Conservation (phyloP, 169 alveolate species). For the Cryptosporidium andersoni region DNA sequence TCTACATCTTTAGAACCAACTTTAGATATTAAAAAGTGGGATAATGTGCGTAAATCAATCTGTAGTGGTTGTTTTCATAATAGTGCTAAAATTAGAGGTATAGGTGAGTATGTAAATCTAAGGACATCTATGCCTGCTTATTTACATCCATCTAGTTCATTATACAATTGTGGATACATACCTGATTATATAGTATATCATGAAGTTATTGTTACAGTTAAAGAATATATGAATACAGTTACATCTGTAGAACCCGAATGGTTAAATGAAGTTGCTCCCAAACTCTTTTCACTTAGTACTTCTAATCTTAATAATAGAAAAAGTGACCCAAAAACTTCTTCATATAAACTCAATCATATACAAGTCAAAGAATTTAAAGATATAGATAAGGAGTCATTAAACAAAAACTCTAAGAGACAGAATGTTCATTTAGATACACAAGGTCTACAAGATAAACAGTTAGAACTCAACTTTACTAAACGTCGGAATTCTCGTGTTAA, state of each 20-base stretch:
- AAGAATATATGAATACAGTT: slow-evolving; percentile 97
- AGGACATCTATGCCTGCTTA: slow-evolving; percentile 97
- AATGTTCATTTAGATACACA: too few relatives aligned
- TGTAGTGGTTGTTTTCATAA: slow-evolving; percentile 99
- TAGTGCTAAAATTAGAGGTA: slow-evolving; percentile 98
- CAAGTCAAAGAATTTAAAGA: too few relatives aligned
- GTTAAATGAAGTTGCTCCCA: slow-evolving; percentile 81
- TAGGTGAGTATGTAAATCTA: slow-evolving; percentile 98
- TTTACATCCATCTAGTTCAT: slow-evolving; percentile 98
- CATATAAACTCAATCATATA: too few relatives aligned
- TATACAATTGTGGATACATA: slow-evolving; percentile 97
- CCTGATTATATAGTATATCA: slow-evolving; percentile 99
- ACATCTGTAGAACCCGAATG: slow-evolving; percentile 99
- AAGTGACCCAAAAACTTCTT: too few relatives aligned
- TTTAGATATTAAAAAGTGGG: slow-evolving; percentile 35
- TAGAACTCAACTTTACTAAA: too few relatives aligned
- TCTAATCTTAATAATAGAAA: background rate
- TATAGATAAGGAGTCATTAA: too few relatives aligned
- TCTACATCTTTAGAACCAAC: slow-evolving; percentile 2
- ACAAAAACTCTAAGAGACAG: too few relatives aligned
- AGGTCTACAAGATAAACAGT: too few relatives aligned
- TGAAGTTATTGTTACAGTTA: slow-evolving; percentile 98
- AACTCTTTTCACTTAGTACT: slow-evolving; percentile 11
- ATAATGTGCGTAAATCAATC: slow-evolving; percentile 91
- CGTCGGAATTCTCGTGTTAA: too few relatives aligned